Percentiles rank a stretch among this genome's conserved stretches.
These are phyloP conservation scores for Sporormia fimetaria DNA, from an alignment of 495 filamentous ascomycete species.

Conservation along the genomic window DNA sequence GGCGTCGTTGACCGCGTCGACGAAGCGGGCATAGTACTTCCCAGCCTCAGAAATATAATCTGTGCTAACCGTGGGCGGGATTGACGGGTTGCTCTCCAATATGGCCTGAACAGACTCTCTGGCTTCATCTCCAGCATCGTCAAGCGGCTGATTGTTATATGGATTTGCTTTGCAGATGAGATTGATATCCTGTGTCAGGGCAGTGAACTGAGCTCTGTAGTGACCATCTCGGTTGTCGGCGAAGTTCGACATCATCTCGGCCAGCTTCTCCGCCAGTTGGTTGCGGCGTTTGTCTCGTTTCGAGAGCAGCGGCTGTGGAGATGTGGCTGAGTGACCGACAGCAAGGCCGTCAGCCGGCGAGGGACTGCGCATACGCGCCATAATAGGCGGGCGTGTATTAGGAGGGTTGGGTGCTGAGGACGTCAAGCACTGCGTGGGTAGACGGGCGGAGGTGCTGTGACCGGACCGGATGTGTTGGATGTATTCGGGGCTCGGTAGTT, in stretches of 20 bases:
- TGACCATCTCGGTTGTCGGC: slow-evolving; percentile 66
- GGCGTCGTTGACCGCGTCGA: slow-evolving; percentile 70
- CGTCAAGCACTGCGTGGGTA: too few relatives aligned
- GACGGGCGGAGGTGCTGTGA: too few relatives aligned
- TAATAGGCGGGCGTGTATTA: too few relatives aligned
- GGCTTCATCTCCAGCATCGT: slow-evolving; percentile 55
- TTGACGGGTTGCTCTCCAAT: slow-evolving; percentile 21
- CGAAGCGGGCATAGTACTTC: slow-evolving; percentile 66
- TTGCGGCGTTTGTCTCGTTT: slow-evolving; percentile 87
- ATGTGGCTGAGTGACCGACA: slow-evolving; percentile 25
- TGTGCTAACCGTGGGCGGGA: slow-evolving; percentile 25
- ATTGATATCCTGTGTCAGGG: slow-evolving; percentile 78
- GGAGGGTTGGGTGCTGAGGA: background rate
- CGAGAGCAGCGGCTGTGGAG: slow-evolving; percentile 42
- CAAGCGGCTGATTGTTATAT: slow-evolving; percentile 58
- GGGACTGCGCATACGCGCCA: slow-evolving; percentile 23
- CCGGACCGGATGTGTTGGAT: too few relatives aligned
- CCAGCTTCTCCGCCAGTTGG: slow-evolving; percentile 61
- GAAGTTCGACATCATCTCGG: slow-evolving; percentile 61
- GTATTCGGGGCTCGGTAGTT: too few relatives aligned
- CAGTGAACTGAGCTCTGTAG: slow-evolving; percentile 80
- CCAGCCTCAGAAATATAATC: slow-evolving; percentile 50
- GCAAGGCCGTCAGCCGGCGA: slow-evolving; percentile 20
- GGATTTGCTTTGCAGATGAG: slow-evolving; percentile 74
- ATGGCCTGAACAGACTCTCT: slow-evolving; percentile 41